Evolutionary conservation across 2,329 filamentous ascomycete genomes (phyloP).

Genomic region (Paraphoma sp.): DNA sequence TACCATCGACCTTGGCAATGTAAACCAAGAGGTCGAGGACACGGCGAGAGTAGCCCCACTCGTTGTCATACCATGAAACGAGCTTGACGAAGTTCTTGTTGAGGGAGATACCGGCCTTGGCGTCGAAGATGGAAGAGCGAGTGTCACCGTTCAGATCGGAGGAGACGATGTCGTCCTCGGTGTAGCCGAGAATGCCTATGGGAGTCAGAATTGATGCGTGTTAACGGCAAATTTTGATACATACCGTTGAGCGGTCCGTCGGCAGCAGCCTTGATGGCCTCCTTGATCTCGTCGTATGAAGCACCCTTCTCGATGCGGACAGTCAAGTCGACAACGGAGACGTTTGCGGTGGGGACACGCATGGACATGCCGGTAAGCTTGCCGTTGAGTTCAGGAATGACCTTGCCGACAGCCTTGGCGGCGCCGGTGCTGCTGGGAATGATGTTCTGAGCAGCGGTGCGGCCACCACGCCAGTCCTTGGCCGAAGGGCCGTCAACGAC

Average conservation of each 20-base stretch:
- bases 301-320: constrained; percentile 91
- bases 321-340: constrained; percentile 98
- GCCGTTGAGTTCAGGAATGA: constrained; percentile 96
- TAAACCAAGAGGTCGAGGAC: constrained; percentile 59
- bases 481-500: constrained; percentile 95
- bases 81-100: constrained; percentile 99
- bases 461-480: constrained; percentile 99
- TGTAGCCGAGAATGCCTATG: constrained; percentile 86
- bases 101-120: constrained; percentile 97
- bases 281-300: constrained; percentile 91
- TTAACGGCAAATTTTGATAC: constrained; percentile 33
- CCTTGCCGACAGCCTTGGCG: constrained; percentile 99
- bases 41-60: constrained; percentile 98
- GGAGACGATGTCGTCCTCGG: constrained; percentile 96
- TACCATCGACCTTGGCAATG: constrained; percentile 53
- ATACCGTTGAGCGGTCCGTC: constrained; percentile 84
- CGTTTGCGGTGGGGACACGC: constrained; percentile 98
- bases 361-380: constrained; percentile 99
- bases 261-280: constrained; percentile 81
- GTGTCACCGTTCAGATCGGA: constrained; percentile 91
- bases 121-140: constrained; percentile 97
- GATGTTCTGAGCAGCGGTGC: constrained; percentile 99
- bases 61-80: constrained; percentile 98
- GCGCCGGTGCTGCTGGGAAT: constrained; percentile 99
- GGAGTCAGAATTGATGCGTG: constrained; percentile 23